Evolutionary conservation across 768 basidiomycete genomes (phyloP).

Genomic region (Tylopilus sp.): DNA sequence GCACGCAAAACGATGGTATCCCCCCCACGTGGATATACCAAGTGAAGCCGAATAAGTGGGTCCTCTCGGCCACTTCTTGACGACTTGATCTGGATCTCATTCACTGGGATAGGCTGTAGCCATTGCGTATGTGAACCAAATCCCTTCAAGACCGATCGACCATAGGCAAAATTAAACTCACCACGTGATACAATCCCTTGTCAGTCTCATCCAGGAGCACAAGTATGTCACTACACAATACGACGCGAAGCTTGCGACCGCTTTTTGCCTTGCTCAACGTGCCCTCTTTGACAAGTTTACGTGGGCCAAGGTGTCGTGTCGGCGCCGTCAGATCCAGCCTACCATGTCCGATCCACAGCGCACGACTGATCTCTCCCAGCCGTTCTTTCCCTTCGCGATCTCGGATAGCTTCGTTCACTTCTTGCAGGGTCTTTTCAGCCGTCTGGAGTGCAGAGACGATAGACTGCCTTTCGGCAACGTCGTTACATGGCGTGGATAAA

Average conservation of each 20-base stretch:
- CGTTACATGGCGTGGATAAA: not conserved
- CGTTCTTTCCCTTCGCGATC: constrained; percentile 78
- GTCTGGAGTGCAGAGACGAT: constrained; percentile 55
- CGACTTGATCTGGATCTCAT: constrained; percentile 59
- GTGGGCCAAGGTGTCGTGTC: constrained; percentile 79
- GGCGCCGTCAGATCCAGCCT: constrained; percentile 89
- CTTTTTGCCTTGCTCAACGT: constrained; percentile 78
- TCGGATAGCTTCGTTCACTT: constrained; percentile 88
- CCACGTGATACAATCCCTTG: constrained; percentile 79
- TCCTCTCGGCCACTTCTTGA: constrained; percentile 58
- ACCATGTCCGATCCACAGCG: constrained; percentile 86
- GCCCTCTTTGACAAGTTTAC: constrained; percentile 79
- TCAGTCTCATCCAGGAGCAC: constrained; percentile 75
- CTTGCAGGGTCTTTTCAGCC: constrained; percentile 68
- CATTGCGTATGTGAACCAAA: not conserved
- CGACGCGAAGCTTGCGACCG: constrained; percentile 67
- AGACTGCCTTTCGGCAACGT: constrained; percentile 48
- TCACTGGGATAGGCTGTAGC: constrained; percentile 67
- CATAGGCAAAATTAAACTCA: constrained; percentile 33
- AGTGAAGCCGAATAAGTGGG: constrained; percentile 57
- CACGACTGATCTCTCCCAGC: constrained; percentile 68
- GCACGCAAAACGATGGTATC: constrained; percentile 64
- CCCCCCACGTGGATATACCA: constrained; percentile 72
- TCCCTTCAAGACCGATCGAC: not conserved
- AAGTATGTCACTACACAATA: constrained; percentile 88